A percentile compares a stretch with the other conserved stretches of the same genome.
phyloP scores from a whole-genome alignment of 495 filamentous ascomycete species.

The Xylaria longipes region DNA sequence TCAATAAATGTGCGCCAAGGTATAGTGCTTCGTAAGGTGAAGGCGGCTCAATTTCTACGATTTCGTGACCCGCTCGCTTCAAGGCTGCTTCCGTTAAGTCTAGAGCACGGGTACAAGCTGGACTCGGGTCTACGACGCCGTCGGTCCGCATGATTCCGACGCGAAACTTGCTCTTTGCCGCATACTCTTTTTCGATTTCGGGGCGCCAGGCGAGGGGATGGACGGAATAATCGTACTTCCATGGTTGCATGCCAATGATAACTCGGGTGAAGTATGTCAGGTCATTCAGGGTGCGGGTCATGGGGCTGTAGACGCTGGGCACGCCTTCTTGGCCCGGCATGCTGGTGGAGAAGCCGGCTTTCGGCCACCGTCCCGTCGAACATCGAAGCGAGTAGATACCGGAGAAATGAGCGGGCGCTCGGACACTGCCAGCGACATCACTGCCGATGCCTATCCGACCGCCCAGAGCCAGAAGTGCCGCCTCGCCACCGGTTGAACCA shows the following conservation, averaged over 20 bases:
- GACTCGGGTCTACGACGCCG: constrained; percentile 85
- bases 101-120: constrained; percentile 82
- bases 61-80: constrained; percentile 71
- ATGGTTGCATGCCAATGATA: constrained; percentile 83
- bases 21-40: constrained; percentile 75
- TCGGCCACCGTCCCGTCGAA: constrained; percentile 95
- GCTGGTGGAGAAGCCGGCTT: constrained; percentile 80
- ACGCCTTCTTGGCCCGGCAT: constrained; percentile 97
- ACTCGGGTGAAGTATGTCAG: constrained; percentile 83
- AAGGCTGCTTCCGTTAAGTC: constrained; percentile 72
- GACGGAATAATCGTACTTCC: constrained; percentile 87
- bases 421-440: constrained; percentile 91
- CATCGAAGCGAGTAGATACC: constrained; percentile 91
- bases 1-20: constrained; percentile 85
- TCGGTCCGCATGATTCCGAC: constrained; percentile 84
- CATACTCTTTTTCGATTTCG: constrained; percentile 63
- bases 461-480: constrained; percentile 83
- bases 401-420: constrained; percentile 86
- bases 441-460: constrained; percentile 94
- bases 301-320: constrained; percentile 87
- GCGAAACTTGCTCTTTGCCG: constrained; percentile 65
- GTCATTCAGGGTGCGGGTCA: constrained; percentile 88
- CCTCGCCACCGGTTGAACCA: constrained; percentile 90
- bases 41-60: constrained; percentile 72
- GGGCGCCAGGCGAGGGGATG: constrained; percentile 84